Evolutionary conservation across 768 basidiomycete genomes (phyloP), one percentile per base, ranked within the genome.

Genomic region (Psilocybe tampanensis): DNA sequence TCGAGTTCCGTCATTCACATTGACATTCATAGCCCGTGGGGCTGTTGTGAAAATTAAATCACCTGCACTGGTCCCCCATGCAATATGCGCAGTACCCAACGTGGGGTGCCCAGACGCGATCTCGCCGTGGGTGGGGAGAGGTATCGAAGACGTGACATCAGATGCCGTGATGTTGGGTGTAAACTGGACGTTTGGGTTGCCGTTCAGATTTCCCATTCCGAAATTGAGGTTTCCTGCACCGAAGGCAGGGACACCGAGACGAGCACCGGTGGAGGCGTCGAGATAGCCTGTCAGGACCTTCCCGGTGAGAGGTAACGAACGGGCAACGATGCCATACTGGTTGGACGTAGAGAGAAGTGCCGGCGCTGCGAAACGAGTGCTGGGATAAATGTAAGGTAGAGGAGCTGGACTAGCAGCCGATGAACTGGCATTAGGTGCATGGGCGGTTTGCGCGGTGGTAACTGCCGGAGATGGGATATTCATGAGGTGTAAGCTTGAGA

Each of bases 151-250:
- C 3, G 76, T 34, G 29, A 53, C 19, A 53, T 44, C 72, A 57
- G 86, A 88, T 0, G 77, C 68, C 13, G 86, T 82, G 11, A 91
- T 78, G 50, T 90, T 78, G 2, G 89, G 88, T 1, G 82, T 78
- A 59, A 92, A 88, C 63, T 92, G 89, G 12, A 81, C 80, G 61
- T 91, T 90, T 3, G 88, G 89, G 62, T 92, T 91, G 3, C 87
- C 88, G 50, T 84, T 79, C 2, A 52, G 19, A n/a, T 41, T 51
- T 29, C 5, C 29, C 41, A 19, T 43, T 15, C 39, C 19, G 11
- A 44, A 32, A n/a, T 45, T 33, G 0, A 23, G 26, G 17, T 52
- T 52, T 8, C 39, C 41, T 3, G 26, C 45, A 13, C 44, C 44
- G 24, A 34, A 34, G 8, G 33, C 33, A 15, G 33, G 8, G 33